Conservation (phyloP, 2,329 filamentous ascomycete genomes). For the Aspergillus sp. region DNA sequence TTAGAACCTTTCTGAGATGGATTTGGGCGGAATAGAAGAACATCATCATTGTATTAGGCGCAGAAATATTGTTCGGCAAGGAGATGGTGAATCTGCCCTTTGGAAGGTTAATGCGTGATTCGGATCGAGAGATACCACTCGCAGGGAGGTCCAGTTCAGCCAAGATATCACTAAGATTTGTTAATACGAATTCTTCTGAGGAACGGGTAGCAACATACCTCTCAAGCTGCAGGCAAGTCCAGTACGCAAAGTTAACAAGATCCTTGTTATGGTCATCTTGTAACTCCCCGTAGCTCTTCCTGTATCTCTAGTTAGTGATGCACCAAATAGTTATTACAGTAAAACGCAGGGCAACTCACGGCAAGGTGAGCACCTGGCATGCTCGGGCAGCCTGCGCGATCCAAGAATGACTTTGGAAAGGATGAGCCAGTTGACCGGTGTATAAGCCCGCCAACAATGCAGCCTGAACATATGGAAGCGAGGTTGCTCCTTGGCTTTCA, state of each 20-base stretch:
- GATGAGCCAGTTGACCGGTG: conserved; percentile 80
- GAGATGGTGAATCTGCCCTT: conserved; percentile 36
- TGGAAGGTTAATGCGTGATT: conserved; percentile 46
- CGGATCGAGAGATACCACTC: conserved; percentile 59
- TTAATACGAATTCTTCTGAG: neutral
- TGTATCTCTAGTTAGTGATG: conserved; percentile 14
- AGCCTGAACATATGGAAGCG: conserved; percentile 80
- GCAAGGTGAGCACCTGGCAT: conserved; percentile 71
- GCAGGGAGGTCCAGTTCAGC: conserved; percentile 73
- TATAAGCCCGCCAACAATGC: conserved; percentile 84
- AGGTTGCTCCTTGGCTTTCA: conserved; percentile 73
- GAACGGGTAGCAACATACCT: conserved; percentile 55
- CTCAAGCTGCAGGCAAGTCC: conserved; percentile 91
- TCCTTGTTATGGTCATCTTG: conserved; percentile 50
- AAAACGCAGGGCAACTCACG: conserved; percentile 41
- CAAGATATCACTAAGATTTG: conserved; percentile 70
- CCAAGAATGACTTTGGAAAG: conserved; percentile 80
- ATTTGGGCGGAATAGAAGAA: conserved; percentile 63
- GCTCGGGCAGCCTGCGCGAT: conserved; percentile 61
- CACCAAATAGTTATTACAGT: conserved; percentile 16
- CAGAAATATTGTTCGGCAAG: conserved; percentile 32
- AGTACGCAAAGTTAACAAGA: conserved; percentile 74
- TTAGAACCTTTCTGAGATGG: conserved; percentile 57
- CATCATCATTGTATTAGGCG: conserved; percentile 46
- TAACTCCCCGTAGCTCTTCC: conserved; percentile 36